Conservation (phyloP, 192 early-diverging fungal genomes). For the Coemansia interrupta region DNA sequence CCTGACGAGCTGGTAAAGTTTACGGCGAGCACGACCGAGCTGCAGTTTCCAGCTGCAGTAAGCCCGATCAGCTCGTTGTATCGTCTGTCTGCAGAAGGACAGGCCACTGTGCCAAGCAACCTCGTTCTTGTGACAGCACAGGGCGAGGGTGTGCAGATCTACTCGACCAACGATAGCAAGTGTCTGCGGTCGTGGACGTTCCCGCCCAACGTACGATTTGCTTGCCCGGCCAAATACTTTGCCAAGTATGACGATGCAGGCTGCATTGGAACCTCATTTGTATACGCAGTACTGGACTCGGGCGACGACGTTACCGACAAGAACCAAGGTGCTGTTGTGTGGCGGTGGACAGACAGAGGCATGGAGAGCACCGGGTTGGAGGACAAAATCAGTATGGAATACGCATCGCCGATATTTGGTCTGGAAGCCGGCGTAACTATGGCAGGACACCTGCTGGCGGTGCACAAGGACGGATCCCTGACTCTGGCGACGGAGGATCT, state of each 20-base stretch:
- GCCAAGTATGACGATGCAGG: slow-evolving; percentile 15
- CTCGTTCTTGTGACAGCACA: slow-evolving; percentile 42
- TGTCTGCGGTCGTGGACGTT: slow-evolving; percentile 52
- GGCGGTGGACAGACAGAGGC: slow-evolving; percentile 51
- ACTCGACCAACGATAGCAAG: slow-evolving; percentile 45
- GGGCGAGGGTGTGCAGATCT: slow-evolving; percentile 49
- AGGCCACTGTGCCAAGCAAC: slow-evolving; percentile 6
- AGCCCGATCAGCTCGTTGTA: slow-evolving; percentile 37
- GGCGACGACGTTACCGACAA: slow-evolving; percentile 19
- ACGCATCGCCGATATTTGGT: slow-evolving; percentile 20
- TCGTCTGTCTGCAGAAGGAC: neutral
- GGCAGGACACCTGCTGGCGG: slow-evolving; percentile 26
- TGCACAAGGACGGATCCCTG: slow-evolving; percentile 38
- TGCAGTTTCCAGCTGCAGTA: slow-evolving; percentile 45
- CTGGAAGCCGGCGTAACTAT: slow-evolving; percentile 37
- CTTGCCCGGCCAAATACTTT: slow-evolving; percentile 47
- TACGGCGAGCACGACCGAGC: slow-evolving; percentile 26
- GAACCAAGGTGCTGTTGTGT: slow-evolving; percentile 23
- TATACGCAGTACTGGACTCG: slow-evolving; percentile 32
- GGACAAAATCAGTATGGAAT: slow-evolving; percentile 28
- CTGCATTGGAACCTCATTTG: slow-evolving; percentile 15
- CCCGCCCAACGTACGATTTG: slow-evolving; percentile 44
- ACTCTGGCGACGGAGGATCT: slow-evolving; percentile 26
- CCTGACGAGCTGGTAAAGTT: slow-evolving; percentile 46
- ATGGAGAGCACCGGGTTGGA: slow-evolving; percentile 47